Base-by-base conservation (phyloP, 306 rosid genomes). In the Fragaria ananassa region DNA sequence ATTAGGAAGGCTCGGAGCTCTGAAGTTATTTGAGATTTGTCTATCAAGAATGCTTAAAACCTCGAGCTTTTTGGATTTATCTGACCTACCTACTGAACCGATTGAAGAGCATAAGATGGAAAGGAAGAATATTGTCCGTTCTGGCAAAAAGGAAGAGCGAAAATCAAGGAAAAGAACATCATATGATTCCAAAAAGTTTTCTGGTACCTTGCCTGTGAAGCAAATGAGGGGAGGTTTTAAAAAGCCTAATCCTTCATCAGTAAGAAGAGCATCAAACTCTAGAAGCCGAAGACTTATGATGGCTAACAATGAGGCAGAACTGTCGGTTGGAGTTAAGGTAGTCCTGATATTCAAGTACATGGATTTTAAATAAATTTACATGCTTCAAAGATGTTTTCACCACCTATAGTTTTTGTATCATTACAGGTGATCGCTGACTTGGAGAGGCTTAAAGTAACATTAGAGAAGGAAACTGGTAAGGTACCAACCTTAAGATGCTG, bases 251-350 rank as follows among this genome's bases (percentile, higher is more conserved):
- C 63, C 56, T 84, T 81, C 91, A 27, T 70, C 89, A 58, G 65
- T 57, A 34, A 85, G 81, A 85, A 86, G 79, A 81, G n/a, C 76
- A 56, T 75, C 79, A 34, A 86, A 80, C 34, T 74, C 68, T 76
- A 92, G 80, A 76, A 84, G 34, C 42, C 87, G 84, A 83, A 86
- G 89, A 75, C 65, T 62, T 21, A 35, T 78, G 67, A 31, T 84
- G 71, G 88, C 91, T 19, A 81, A 79, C 81, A 88, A 91, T 64
- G 97, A 92, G 83, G 96, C 84, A 9, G 97, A 90, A 76, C 80
- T 95, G 93, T 81, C 97, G 47, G 76, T 79, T 5, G 97, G 90
- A 42, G 81, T 92, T 66, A 90, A 92, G 97, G 98, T 95, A 74
- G 81, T 46, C 78, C 79, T 78, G 68, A 35, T 78, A 45, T 75